Base-by-base conservation (phyloP, 768 basidiomycete genomes). In the Hemileccinum rubropunctum region DNA sequence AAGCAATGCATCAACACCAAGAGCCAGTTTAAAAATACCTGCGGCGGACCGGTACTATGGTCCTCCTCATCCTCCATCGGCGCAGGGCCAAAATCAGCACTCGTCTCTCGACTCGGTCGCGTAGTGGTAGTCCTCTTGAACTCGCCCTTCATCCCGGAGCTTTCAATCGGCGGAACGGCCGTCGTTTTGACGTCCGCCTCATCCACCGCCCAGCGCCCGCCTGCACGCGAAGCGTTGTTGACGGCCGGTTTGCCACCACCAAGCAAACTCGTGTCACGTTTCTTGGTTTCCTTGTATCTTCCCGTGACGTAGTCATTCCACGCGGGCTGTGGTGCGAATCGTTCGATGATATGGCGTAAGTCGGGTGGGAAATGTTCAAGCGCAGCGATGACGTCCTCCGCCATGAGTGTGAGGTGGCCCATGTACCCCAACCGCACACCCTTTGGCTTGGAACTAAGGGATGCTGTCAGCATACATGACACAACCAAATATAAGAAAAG, bases 341-440 rank as follows among this genome's bases (percentile, higher is more conserved):
- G 73, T 39, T 79, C 75, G 51, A 97, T 79, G 49, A 76, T 71
- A 1, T 76, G 73, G 21, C 83, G 78, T 20, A 97, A 75, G 27
- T 94, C 91, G 14, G 79, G 75, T 0, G 95, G 92, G 70, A 91
- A 94, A 45, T 89, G 85, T 18, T 91, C 86, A 51, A 98, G 79
- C 9, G 95, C 89, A 49, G 83, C 83, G 64, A 97, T 86, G 17
- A 97, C 84, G 61, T 98, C 95, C 68, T 98, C 97, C 0, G 94
- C 86, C 58, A 99, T 92, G 57, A 98, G 82, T 12, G 88, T 90
- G 14, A 98, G 78, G 66, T 99, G 95, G 0, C 95, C 95, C 95
- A 98, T 98, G 70, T 91, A 95, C 3, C 94, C 95, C 37, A 95
- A 68, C 26, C 95, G 83, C 32, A 88, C 78, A 18, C 87, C 83